Percentiles rank a stretch among this genome's conserved stretches.
Evolutionary conservation across 345 rosid genomes (phyloP).

Genomic region (Atalantia buxifolia): DNA sequence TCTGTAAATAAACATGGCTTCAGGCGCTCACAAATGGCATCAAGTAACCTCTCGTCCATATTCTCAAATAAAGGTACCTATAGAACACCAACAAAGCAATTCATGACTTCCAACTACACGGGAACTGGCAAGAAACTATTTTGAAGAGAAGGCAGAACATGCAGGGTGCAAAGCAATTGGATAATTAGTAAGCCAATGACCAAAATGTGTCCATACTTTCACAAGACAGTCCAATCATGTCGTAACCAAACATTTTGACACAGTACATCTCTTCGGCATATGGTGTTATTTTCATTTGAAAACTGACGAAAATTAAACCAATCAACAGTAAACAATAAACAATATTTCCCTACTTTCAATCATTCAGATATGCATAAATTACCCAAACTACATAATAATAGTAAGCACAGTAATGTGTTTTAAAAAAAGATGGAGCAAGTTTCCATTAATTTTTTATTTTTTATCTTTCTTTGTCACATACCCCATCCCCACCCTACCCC

Average conservation of each 20-base stretch:
- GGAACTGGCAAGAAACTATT: background rate
- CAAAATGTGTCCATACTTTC: background rate
- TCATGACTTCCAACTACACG: background rate
- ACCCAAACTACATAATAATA: background rate
- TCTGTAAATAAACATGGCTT: constrained; percentile 86
- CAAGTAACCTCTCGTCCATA: constrained; percentile 94
- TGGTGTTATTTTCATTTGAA: background rate
- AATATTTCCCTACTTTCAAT: background rate
- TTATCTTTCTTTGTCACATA: too few relatives aligned
- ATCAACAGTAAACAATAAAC: background rate
- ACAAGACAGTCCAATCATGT: background rate
- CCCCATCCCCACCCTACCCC: too few relatives aligned
- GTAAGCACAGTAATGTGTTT: background rate
- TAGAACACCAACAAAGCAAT: constrained; percentile 6
- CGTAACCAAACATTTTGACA: background rate
- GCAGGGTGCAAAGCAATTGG: background rate
- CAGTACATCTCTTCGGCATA: background rate
- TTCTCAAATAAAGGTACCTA: constrained; percentile 92
- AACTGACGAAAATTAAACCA: background rate
- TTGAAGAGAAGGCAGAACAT: background rate
- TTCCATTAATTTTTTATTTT: background rate
- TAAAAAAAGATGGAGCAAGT: background rate
- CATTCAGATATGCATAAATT: background rate
- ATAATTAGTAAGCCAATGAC: background rate
- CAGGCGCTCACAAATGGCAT: constrained; percentile 93